Conservation (phyloP, 768 basidiomycete genomes). For the Amanita jacksonii region DNA sequence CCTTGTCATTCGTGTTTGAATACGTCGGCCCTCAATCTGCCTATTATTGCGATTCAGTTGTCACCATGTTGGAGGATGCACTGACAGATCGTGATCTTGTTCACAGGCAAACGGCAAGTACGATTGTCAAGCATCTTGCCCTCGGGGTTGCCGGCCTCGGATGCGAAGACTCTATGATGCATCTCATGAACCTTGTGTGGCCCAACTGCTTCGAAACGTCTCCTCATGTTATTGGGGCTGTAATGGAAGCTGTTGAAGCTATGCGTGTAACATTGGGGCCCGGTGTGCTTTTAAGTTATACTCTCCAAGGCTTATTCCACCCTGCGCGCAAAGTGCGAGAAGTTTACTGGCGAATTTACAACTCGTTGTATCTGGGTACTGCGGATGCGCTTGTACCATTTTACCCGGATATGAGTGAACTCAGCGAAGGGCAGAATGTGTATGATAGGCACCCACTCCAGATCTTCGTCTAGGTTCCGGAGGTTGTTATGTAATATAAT, state of each 20-base stretch:
- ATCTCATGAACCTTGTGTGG: conserved; percentile 98
- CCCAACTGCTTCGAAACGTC: conserved; percentile 98
- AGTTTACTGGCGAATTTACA: conserved; percentile 97
- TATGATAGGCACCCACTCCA: conserved; percentile 82
- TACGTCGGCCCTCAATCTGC: conserved; percentile 96
- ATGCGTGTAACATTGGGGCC: conserved; percentile 96
- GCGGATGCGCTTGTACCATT: conserved; percentile 90
- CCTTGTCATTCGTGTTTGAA: conserved; percentile 97
- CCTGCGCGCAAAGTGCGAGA: conserved; percentile 96
- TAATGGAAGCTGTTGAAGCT: conserved; percentile 97
- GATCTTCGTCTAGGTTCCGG: conserved; percentile 56
- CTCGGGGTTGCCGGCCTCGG: conserved; percentile 95
- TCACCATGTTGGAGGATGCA: conserved; percentile 97
- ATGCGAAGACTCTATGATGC: conserved; percentile 96
- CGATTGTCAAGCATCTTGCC: conserved; percentile 97
- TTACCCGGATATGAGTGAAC: conserved; percentile 84
- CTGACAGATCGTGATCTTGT: conserved; percentile 97
- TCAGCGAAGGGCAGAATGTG: conserved; percentile 85
- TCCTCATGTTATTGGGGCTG: conserved; percentile 95
- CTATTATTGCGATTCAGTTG: conserved; percentile 94
- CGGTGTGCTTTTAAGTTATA: conserved; percentile 85
- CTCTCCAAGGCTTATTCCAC: conserved; percentile 93
- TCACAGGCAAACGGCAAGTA: conserved; percentile 95
- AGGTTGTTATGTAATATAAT: neutral
- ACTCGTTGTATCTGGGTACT: conserved; percentile 87